Evolutionary conservation across 768 basidiomycete species (phyloP), one percentile per base, ranked within the genome.

Genomic region (Serendipita indica): DNA sequence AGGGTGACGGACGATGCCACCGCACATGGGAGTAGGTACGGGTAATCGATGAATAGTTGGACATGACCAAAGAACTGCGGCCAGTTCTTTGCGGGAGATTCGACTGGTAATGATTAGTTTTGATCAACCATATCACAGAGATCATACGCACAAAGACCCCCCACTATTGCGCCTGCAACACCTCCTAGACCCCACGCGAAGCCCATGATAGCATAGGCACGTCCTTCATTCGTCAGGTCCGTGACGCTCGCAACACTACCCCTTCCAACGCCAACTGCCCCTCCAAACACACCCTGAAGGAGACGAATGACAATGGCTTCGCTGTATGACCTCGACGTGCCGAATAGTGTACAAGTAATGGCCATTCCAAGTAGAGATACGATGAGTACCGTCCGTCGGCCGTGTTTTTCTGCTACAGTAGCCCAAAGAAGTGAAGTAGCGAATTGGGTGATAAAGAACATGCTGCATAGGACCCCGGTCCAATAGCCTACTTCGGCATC

Each of bases 111-210:
- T n/a, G n/a, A n/a, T n/a, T n/a, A 58, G 25, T 20, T 7, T 49
- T 30, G 58, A 61, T 63, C 33, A 33, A 33, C 57, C 57, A 10
- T 65, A 52, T 64, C n/a, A 66, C 60, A 64, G 12, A 22, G 25
- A 58, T 30, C 60, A 5, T 20, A 75, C 87, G 69, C 63, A 89
- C 89, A 83, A 64, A 81, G 72, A 64, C 88, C 88, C 62, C 89
- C 91, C 30, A 93, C 77, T 57, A 92, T 84, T 45, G 86, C 86
- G 41, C 90, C 90, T 45, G 83, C 79, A 12, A 92, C 89, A 79
- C 93, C 96, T 61, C 94, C 96, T 63, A 98, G 79, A 61, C 92
- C 93, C 96, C 94, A 96, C 64, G 84, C 89, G 69, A 94, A 96
- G 10, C 92, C 93, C 46, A 97, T 74, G 60, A 93, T 87, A 45